Percentiles rank a stretch among this genome's conserved stretches.
Evolutionary conservation across 2,329 filamentous ascomycete genomes (phyloP).

Genomic region (Ceratocystis colombiana): DNA sequence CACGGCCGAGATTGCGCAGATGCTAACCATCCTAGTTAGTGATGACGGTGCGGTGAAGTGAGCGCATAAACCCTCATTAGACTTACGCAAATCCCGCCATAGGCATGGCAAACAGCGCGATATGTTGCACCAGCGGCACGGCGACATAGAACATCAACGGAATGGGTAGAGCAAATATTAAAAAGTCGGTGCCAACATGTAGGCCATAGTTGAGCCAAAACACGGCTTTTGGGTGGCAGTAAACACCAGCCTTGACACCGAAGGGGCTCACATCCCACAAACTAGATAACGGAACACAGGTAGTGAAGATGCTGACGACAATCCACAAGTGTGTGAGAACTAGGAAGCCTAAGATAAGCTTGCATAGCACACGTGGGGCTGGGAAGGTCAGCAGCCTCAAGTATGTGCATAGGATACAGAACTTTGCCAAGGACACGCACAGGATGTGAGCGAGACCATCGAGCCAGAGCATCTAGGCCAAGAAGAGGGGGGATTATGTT

Average conservation of each 20-base stretch:
- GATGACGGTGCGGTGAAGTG: background rate
- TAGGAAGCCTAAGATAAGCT: slow-evolving; percentile 27
- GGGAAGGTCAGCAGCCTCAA: slow-evolving; percentile 29
- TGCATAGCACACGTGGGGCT: slow-evolving; percentile 24
- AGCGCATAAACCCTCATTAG: no score
- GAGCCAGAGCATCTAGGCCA: slow-evolving; percentile 20
- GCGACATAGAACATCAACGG: slow-evolving; percentile 30
- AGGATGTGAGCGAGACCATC: slow-evolving; percentile 26
- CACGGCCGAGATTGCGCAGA: slow-evolving; percentile 33
- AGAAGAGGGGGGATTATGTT: background rate
- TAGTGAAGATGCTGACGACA: slow-evolving; percentile 27
- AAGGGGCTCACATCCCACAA: slow-evolving; percentile 25
- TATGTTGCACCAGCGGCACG: slow-evolving; percentile 28
- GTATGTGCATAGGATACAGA: slow-evolving; percentile 28
- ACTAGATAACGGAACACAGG: slow-evolving; percentile 27
- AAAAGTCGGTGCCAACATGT: slow-evolving; percentile 30
- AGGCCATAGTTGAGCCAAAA: slow-evolving; percentile 31
- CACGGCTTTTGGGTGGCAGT: slow-evolving; percentile 27
- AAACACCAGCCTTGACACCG: background rate
- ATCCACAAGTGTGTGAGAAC: slow-evolving; percentile 28
- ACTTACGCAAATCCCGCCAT: slow-evolving; percentile 29
- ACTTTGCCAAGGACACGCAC: slow-evolving; percentile 27
- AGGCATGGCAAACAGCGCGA: slow-evolving; percentile 29
- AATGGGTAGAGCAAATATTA: slow-evolving; percentile 30
- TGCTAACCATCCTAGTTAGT: slow-evolving; percentile 28